Evolutionary conservation across 352 stramenopile genomes (phyloP), one percentile per base, ranked within the genome.

Genomic region (Globisporangium alternatum): DNA sequence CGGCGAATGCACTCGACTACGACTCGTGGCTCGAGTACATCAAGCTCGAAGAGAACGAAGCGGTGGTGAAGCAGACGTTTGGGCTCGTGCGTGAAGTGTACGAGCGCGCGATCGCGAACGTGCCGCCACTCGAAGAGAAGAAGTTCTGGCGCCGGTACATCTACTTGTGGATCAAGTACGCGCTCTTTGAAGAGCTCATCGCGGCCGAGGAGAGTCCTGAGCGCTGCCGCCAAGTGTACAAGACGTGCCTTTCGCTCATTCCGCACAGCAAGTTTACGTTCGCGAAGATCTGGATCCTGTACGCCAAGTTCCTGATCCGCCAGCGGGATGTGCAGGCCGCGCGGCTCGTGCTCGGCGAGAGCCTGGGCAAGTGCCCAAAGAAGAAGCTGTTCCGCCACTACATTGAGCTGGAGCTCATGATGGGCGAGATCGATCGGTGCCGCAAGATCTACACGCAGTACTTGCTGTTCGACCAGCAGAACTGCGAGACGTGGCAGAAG

Each of bases 101-200:
- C 72, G 96, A 99, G 76, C 88, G 93, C 30, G 97, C 97, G 13
- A 93, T 99, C 51, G 78, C 88, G 13, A 97, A 98, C 58, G 75
- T 99, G 17, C 97, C 97, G 15, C 97, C 96, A 5, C 78, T 95
- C n/a, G 65, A 81, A 6, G 90, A 99, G 44, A 99, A 99, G 75
- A 85, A 95, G 53, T 98, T 98, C 80, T 99, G 98, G 98, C 93
- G 91, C 56, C 75, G 98, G 13, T 99, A 99, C 74, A 98, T 99
- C 63, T 99, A 98, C 71, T 74, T 99, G 22, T 99, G 97, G 97
- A 98, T 99, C 70, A 99, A 99, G 70, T 99, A 99, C 72, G 97
- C 97, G 7, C 70, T 99, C 3, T 99, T 98, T 62, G 96, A 99
- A 77, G 97, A 99, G 80, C 74, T 99, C 12, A 74, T 96, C 22